These are phyloP conservation scores for Phaeoacremonium minimum DNA, from an alignment of 2,329 filamentous ascomycete genomes.

Conservation along the genomic window DNA sequence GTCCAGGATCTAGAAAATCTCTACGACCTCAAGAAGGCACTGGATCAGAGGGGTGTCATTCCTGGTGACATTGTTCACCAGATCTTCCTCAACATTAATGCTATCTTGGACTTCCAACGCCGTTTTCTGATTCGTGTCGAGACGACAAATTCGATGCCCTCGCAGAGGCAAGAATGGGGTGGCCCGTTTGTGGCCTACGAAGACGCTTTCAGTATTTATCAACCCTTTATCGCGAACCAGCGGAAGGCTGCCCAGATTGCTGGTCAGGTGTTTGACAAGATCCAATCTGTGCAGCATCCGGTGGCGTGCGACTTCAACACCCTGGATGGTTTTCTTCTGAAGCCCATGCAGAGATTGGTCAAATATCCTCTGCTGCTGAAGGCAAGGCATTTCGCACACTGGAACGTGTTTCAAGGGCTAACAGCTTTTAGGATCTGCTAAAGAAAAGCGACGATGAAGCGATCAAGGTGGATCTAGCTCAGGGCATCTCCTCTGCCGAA, in stretches of 20 bases:
- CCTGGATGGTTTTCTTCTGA: constrained; percentile 86
- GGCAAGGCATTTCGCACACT: constrained; percentile 40
- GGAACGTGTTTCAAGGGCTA: constrained; percentile 11
- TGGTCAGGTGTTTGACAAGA: constrained; percentile 81
- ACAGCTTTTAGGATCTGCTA: constrained; percentile 64
- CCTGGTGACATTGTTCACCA: constrained; percentile 87
- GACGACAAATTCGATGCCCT: constrained; percentile 82
- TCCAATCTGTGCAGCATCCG: constrained; percentile 67
- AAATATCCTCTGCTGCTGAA: constrained; percentile 91
- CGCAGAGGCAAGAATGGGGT: constrained; percentile 85
- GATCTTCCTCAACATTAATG: constrained; percentile 95
- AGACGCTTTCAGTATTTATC: constrained; percentile 86
- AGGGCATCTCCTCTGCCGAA: constrained; percentile 77
- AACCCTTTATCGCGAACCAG: constrained; percentile 96
- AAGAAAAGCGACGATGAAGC: constrained; percentile 78
- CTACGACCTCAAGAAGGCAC: constrained; percentile 82
- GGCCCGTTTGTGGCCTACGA: constrained; percentile 81
- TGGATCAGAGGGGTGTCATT: constrained; percentile 84
- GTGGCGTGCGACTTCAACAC: constrained; percentile 87
- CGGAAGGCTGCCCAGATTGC: constrained; percentile 84
- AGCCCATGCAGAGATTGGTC: constrained; percentile 91
- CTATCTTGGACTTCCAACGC: constrained; percentile 90
- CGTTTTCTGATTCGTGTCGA: constrained; percentile 94
- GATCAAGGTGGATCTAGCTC: constrained; percentile 66
- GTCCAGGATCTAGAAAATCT: constrained; percentile 95